Conservation (phyloP, 768 basidiomycete genomes). For the Rhodotorula taiwanensis region DNA sequence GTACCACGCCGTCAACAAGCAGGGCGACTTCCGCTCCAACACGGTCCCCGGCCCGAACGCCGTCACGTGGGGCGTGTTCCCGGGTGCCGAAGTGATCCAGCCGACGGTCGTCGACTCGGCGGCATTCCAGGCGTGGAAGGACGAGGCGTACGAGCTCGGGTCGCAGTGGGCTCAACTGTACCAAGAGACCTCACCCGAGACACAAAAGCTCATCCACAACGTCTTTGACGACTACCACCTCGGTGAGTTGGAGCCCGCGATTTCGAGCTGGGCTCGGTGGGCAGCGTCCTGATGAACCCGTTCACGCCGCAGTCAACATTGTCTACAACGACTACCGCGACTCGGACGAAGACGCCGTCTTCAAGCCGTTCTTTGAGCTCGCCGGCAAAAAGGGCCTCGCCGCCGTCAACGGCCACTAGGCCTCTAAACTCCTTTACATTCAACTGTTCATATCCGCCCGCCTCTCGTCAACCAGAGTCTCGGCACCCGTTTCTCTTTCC, state of each 20-base stretch:
- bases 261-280: background rate
- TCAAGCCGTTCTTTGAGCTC: constrained; percentile 38
- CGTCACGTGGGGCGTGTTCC: constrained; percentile 98
- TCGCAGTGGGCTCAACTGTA: constrained; percentile 85
- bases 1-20: constrained; percentile 95
- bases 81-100: constrained; percentile 89
- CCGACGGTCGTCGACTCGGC: constrained; percentile 92
- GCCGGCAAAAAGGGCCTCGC: constrained; percentile 12
- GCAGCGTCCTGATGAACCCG: too few species aligned
- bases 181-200: constrained; percentile 58
- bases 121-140: constrained; percentile 66
- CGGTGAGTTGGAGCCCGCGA: constrained; percentile 40
- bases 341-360: constrained; percentile 39
- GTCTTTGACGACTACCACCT: constrained; percentile 74
- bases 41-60: constrained; percentile 94
- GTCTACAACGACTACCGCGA: constrained; percentile 74
- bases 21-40: constrained; percentile 90
- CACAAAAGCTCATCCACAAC: constrained; percentile 63
- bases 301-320: constrained; percentile 72
- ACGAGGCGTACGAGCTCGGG: constrained; percentile 94
- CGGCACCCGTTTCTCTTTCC: background rate
- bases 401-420: constrained; percentile 9
- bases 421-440: background rate
- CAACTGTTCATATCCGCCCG: constrained; percentile 10
- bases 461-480: constrained; percentile 16